Evolutionary conservation across 371 early-diverging fungal genomes (phyloP).

Genomic region (Coemansia sp.): DNA sequence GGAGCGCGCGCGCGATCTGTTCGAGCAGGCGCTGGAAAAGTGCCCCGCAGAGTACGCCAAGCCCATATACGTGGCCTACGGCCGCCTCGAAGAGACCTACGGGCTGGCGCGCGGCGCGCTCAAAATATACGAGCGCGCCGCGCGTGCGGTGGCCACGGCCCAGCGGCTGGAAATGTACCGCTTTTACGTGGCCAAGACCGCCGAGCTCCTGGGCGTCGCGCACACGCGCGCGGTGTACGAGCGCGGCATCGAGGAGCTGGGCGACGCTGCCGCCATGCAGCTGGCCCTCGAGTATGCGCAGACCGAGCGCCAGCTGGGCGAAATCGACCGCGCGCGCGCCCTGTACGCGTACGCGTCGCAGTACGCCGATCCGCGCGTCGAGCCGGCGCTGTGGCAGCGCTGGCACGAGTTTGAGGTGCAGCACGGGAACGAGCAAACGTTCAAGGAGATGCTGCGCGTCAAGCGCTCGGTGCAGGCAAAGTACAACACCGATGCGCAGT

Average conservation of each 20-base stretch:
- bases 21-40: conserved; percentile 89
- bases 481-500: conserved; percentile 66
- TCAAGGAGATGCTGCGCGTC: conserved; percentile 96
- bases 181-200: conserved; percentile 88
- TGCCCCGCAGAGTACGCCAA: conserved; percentile 88
- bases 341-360: conserved; percentile 84
- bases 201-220: conserved; percentile 82
- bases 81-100: conserved; percentile 90
- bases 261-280: conserved; percentile 76
- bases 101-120: conserved; percentile 92
- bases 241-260: conserved; percentile 82
- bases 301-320: conserved; percentile 88
- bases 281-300: conserved; percentile 84
- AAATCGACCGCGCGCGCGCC: conserved; percentile 94
- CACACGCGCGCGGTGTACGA: conserved; percentile 90
- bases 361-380: conserved; percentile 83
- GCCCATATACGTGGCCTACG: conserved; percentile 88
- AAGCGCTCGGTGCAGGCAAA: conserved; percentile 86
- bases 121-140: conserved; percentile 91
- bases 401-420: conserved; percentile 98
- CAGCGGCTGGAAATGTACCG: conserved; percentile 83
- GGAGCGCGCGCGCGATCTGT: conserved; percentile 93
- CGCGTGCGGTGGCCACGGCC: conserved; percentile 64
- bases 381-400: conserved; percentile 75
- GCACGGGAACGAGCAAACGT: conserved; percentile 97